phyloP scores from a whole-genome alignment of 2,329 filamentous ascomycete genomes.

The Aureobasidium lini region DNA sequence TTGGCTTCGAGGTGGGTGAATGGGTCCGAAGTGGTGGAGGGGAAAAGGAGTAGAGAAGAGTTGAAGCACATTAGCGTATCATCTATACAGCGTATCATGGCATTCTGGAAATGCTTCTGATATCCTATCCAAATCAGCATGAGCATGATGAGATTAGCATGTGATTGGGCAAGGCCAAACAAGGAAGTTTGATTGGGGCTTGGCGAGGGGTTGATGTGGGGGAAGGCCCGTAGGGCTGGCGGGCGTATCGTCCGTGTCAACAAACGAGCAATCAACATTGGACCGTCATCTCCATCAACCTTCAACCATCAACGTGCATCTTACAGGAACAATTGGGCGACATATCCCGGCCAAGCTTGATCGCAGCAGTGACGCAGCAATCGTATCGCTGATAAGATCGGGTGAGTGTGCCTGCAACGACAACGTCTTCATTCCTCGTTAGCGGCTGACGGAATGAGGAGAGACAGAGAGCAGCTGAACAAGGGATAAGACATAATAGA shows the following conservation, averaged over 20 bases:
- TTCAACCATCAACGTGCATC: neutral
- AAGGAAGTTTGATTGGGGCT: neutral
- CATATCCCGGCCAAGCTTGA: neutral
- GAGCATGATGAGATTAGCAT: neutral
- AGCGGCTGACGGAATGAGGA: conserved; percentile 4
- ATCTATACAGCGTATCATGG: neutral
- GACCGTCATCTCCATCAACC: neutral
- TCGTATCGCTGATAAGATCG: conserved; percentile 3
- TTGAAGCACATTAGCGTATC: neutral
- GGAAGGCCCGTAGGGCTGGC: neutral
- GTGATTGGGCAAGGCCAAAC: neutral
- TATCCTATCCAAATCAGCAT: neutral
- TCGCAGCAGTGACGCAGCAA: neutral
- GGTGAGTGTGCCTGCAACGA: neutral
- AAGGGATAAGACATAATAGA: neutral
- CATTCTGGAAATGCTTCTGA: conserved; percentile 1
- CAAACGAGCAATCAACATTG: neutral
- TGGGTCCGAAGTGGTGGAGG: conserved; percentile 48
- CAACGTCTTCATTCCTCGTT: conserved; percentile 12
- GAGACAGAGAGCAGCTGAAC: conserved; percentile 2
- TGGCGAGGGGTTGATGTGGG: neutral
- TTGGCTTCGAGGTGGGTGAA: conserved; percentile 84
- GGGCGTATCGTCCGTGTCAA: neutral
- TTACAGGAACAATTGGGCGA: neutral
- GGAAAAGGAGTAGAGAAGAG: neutral